Evolutionary conservation across 2,329 filamentous ascomycete genomes (phyloP).

Genomic region (Fusarium mundagurra): DNA sequence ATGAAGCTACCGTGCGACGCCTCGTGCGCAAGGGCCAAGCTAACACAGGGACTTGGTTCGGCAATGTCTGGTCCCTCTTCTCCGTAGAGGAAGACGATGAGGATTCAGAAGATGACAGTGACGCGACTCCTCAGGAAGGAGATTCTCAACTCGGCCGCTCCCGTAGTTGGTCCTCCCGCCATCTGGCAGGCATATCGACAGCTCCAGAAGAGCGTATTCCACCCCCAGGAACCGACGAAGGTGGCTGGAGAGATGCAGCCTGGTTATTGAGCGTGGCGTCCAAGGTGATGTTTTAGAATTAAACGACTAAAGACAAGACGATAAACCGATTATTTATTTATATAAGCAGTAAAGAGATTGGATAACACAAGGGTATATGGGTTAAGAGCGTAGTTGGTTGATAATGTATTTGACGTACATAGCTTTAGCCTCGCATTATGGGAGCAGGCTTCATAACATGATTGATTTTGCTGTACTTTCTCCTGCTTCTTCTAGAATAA

Average conservation of each 20-base stretch:
- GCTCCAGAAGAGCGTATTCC: slow-evolving; percentile 58
- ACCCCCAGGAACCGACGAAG: slow-evolving; percentile 62
- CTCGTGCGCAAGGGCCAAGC: slow-evolving; percentile 64
- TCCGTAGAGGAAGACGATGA: slow-evolving; percentile 70
- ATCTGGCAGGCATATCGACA: slow-evolving; percentile 54
- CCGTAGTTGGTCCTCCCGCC: slow-evolving; percentile 47
- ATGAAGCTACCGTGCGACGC: slow-evolving; percentile 67
- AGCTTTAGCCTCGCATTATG: background rate
- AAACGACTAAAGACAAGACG: background rate
- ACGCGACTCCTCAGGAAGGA: slow-evolving; percentile 44
- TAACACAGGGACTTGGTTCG: slow-evolving; percentile 68
- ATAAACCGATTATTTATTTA: background rate
- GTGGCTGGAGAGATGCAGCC: slow-evolving; percentile 73
- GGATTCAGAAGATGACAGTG: slow-evolving; percentile 55
- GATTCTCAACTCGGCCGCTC: slow-evolving; percentile 43
- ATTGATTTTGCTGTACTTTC: background rate
- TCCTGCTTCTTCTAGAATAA: background rate
- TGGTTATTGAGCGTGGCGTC: slow-evolving; percentile 74
- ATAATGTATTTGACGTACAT: slow-evolving; percentile 9
- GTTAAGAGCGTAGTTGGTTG: slow-evolving; percentile 15
- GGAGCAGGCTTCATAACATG: background rate
- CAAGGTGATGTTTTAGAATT: slow-evolving; percentile 65
- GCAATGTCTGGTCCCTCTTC: slow-evolving; percentile 69
- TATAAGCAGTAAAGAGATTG: background rate
- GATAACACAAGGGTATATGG: background rate